Base-by-base conservation (phyloP, 2,329 filamentous ascomycete genomes). In the Monilinia laxa region DNA sequence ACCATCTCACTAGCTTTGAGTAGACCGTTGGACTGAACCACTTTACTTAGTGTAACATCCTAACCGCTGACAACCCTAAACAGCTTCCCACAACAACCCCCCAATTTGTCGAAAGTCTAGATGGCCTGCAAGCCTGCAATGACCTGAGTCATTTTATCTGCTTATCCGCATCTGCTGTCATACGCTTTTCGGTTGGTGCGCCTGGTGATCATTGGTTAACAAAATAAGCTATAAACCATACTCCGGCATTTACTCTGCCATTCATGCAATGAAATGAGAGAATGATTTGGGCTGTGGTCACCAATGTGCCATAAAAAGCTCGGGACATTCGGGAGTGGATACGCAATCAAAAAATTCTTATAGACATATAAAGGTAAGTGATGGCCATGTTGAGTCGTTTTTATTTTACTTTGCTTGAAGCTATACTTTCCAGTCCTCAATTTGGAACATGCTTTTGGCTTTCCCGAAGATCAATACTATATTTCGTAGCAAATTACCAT, bases 181-280 rank as follows among this genome's bases (percentile, higher is more conserved):
- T 59, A 59, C 63, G 53, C 12, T 20, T 59, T 62, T 20, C 18
- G 25, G 28, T n/a, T 49, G 63, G 63, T 65, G 63, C 40, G 40
- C 63, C 63, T 51, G 63, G 42, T 59, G 54, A 65, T 65, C 63
- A 65, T 65, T 65, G 63, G 63, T n/a, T n/a, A 20, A 58, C 55
- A 47, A 11, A 64, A 38, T 7, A 51, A 62, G 58, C 45, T 52
- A 23, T 25, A 45, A 18, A 23, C 42, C 51, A 64, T 25, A 59
- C 40, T 65, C 63, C 63, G 63, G 63, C 45, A 65, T 49, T 65
- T 59, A 31, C 12, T 59, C 31, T 59, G 18, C 7, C 14, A 20
- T 57, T 40, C 63, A 65, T 65, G 63, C 42, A 59, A 65, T 58
- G 31, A 38, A 58, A 58, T 58, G 23, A 58, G 18, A 52, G 54